Percentiles rank a stretch among this genome's conserved stretches.
phyloP scores from a whole-genome alignment of 345 rosid genomes.

The Salix suchowensis region DNA sequence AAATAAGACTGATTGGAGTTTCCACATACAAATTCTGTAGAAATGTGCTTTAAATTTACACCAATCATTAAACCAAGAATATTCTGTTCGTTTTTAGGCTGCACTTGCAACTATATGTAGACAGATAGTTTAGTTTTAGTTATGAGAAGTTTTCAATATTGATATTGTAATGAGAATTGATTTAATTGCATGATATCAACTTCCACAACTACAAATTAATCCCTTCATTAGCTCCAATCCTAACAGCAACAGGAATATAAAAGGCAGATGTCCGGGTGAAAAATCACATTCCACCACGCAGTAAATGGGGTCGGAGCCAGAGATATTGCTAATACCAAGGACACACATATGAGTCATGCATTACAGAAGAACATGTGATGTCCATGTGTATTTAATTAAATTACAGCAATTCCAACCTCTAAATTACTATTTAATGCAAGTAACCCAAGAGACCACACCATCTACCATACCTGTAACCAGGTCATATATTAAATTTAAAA shows the following conservation, averaged over 20 bases:
- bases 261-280: too few relatives aligned
- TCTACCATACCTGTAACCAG: neutral
- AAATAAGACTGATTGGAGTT: neutral
- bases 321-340: neutral
- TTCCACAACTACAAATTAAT: too few relatives aligned
- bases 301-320: neutral
- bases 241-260: too few relatives aligned
- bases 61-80: neutral
- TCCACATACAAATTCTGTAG: too few relatives aligned
- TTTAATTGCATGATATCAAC: too few relatives aligned
- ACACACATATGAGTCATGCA: neutral
- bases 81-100: neutral
- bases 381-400: neutral
- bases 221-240: too few relatives aligned
- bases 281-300: neutral
- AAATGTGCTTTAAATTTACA: too few relatives aligned
- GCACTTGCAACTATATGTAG: neutral
- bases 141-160: neutral
- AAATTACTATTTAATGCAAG: neutral
- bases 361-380: neutral
- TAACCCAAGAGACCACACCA: neutral
- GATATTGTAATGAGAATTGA: neutral
- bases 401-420: neutral
- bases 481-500: neutral
- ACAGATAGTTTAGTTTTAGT: neutral